Base-by-base conservation (phyloP, 1,284 basidiomycete species). In the Baeospora myosura region DNA sequence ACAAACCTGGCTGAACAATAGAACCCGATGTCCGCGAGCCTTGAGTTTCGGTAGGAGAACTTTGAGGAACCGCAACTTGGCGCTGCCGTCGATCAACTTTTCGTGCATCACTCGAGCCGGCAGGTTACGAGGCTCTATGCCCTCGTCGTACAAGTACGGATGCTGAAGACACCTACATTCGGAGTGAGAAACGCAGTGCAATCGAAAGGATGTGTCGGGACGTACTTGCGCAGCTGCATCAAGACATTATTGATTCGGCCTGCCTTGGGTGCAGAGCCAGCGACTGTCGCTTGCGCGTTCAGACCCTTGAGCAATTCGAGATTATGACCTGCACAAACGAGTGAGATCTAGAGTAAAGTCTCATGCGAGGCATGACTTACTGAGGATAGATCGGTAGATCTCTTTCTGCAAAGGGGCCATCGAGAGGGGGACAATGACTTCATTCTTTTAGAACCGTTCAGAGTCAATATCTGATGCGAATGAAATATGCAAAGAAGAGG, bases 1-100 rank as follows among this genome's bases (percentile, higher is more conserved):
- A 8, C 7, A 7, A 22, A 95, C 96, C 71, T 98, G 96, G 62
- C 92, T 96, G 67, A 98, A 99, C 20, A 98, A 69, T 17, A 99
- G 71, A n/a, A 98, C 82, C 20, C 96, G 83, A 64, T 98, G 96
- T 0, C 92, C 93, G 31, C 84, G 79, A 40, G 80, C 78, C 57
- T 89, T 91, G 41, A 99, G 74, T 61, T 93, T 89, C 0, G 89
- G 88, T 28, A 98, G 70, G 36, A 98, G 65, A 37, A 69, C 63
- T 60, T 86, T 90, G 32, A 99, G 71, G 41, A 96, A 76, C 23
- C 82, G 78, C 39, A 99, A 69, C 64, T 98, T 98, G 24, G 85
- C 80, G 51, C 90, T 94, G 4, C n/a, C 89, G 43, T 87, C 83
- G 33, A 92, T 80, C 28, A 97, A 64, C 49, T 84, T 85, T 46